Base-by-base conservation (phyloP, 148 eudicot species). In the Rhododendron williamsianum region DNA sequence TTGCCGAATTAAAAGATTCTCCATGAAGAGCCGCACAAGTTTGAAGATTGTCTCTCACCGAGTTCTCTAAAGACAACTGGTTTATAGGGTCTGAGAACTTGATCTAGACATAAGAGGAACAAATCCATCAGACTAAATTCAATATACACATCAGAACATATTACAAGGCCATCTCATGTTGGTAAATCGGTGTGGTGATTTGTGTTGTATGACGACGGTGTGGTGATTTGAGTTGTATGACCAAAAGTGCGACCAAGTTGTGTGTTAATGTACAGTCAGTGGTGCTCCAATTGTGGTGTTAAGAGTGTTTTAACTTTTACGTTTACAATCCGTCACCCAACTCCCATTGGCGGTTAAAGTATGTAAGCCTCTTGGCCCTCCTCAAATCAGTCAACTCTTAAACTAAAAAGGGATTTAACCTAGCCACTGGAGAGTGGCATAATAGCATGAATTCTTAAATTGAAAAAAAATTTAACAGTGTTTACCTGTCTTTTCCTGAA, bases 1-100 rank as follows among this genome's bases (percentile, higher is more conserved):
- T 94, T 65, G 96, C 94, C 25, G 92, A 88, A 87, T 94, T 94
- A 85, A 97, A 97, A 81, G 95, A 84, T 80, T 97, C 99, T 83
- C 99, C 98, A 86, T 95, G 99, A 89, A 95, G 91, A 56, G 94
- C 81, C 63, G 99, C 93, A 91, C 99, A 95, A 43, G 98, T 95
- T 86, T 97, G 98, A 85, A 97, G 99, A 84, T 94, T 97, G 38
- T 95, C 99, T 82, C 90, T 93, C 91, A 97, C 92, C 27, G 93
- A 94, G 78, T 90, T 95, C 91, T 97, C 98, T 67, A 97, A 81
- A 36, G 99, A 93, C 91, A 93, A 87, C 87, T 93, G 94, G 87
- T 92, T 92, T 83, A 95, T 89, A 54, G 98, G 98, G 84, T 97
- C 99, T 4, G 94, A 92, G 45, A 96, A 76, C 85, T 97, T 97